Percentiles rank a stretch among this genome's conserved stretches.
These are phyloP conservation scores for Colletotrichum tabaci DNA, from an alignment of 2,329 filamentous ascomycete genomes.

Conservation along the genomic window DNA sequence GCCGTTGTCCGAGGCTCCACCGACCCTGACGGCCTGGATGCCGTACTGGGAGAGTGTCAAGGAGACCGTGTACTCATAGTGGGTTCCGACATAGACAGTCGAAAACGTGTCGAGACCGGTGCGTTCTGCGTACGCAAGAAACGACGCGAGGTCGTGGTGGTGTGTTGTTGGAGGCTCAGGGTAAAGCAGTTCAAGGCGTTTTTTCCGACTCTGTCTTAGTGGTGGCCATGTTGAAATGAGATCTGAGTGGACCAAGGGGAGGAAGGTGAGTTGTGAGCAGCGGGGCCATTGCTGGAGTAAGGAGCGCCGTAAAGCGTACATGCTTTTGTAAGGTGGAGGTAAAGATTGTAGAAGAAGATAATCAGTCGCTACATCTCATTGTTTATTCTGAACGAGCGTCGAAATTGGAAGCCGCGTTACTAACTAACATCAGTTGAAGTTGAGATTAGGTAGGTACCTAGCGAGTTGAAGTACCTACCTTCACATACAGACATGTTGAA, in stretches of 20 bases:
- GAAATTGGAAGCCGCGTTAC: background rate
- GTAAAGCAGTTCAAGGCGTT: conserved; percentile 52
- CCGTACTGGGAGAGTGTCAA: conserved; percentile 70
- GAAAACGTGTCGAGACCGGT: conserved; percentile 68
- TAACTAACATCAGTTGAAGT: conserved; percentile 8
- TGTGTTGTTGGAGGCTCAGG: conserved; percentile 62
- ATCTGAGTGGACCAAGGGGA: background rate
- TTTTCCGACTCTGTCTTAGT: conserved; percentile 4
- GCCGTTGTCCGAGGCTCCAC: conserved; percentile 77
- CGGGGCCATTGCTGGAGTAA: conserved; percentile 6
- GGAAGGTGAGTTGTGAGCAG: background rate
- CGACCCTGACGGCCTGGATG: conserved; percentile 76
- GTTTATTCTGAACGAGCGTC: too few relatives aligned
- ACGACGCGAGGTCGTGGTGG: conserved; percentile 76
- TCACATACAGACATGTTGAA: background rate
- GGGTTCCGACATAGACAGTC: conserved; percentile 79
- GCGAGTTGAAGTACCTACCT: background rate
- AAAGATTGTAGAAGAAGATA: background rate
- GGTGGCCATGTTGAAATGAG: conserved; percentile 21
- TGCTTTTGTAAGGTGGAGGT: background rate
- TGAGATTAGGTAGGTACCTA: conserved; percentile 21
- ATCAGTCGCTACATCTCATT: background rate
- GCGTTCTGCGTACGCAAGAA: conserved; percentile 74
- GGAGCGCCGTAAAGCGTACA: conserved; percentile 19
- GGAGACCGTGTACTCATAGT: conserved; percentile 81